Conservation (phyloP, 2,329 filamentous ascomycete genomes). For the Fusarium sp. region DNA sequence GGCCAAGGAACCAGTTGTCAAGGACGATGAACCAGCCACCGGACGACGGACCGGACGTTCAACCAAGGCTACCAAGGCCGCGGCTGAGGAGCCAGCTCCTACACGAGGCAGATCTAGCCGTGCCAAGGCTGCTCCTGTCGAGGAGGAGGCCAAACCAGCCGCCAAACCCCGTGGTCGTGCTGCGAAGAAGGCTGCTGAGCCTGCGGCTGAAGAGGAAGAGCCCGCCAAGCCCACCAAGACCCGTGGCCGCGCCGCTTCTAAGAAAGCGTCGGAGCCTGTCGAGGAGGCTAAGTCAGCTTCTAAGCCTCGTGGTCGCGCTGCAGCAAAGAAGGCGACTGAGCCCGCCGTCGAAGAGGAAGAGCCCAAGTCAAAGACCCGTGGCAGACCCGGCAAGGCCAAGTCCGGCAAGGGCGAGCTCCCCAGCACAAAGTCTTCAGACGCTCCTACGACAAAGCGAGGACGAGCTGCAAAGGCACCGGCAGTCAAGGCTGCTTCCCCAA, state of each 20-base stretch:
- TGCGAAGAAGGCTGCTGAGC: not conserved
- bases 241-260: constrained; percentile 22
- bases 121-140: constrained; percentile 15
- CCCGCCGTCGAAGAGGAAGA: not conserved
- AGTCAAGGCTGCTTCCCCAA: constrained; percentile 21
- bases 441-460: constrained; percentile 23
- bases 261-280: not conserved
- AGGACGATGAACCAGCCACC: constrained; percentile 4
- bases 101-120: constrained; percentile 26
- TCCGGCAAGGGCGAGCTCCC: constrained; percentile 40
- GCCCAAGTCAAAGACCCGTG: constrained; percentile 30
- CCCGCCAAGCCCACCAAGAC: constrained; percentile 27
- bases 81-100: constrained; percentile 5
- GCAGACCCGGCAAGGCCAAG: constrained; percentile 32
- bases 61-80: constrained; percentile 24
- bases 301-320: constrained; percentile 28
- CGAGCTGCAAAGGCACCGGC: constrained; percentile 11
- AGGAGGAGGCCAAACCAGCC: constrained; percentile 1
- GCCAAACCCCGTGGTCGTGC: constrained; percentile 29
- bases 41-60: constrained; percentile 18
- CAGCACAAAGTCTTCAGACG: constrained; percentile 19
- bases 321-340: not conserved
- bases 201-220: not conserved
- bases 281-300: constrained; percentile 4
- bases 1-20: constrained; percentile 16